phyloP scores from a whole-genome alignment of 495 filamentous ascomycete species.

The Aspergillus nanangensis region DNA sequence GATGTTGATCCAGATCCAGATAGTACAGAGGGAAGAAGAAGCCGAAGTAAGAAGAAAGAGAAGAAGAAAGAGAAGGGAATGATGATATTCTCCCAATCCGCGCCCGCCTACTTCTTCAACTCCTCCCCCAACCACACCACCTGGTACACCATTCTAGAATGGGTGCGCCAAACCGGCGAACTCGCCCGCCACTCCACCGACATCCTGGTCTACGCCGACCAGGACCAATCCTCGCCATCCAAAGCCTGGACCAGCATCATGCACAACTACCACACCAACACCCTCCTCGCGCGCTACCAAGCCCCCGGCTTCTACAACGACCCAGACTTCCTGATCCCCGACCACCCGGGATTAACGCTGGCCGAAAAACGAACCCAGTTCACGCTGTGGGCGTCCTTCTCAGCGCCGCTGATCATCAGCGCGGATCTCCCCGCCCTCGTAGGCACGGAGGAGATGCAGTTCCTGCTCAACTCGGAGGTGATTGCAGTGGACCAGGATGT shows the following conservation, averaged over 20 bases:
- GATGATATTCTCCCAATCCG: constrained; percentile 14
- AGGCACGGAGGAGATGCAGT: constrained; percentile 25
- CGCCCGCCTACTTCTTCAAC: constrained; percentile 35
- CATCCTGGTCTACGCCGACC: constrained; percentile 29
- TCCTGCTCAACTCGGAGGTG: constrained; percentile 31
- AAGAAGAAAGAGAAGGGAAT: neutral
- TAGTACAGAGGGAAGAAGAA: neutral
- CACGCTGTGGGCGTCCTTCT: constrained; percentile 35
- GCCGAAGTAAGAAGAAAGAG: neutral
- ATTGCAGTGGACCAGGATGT: constrained; percentile 38
- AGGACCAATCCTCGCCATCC: no score
- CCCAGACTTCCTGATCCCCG: constrained; percentile 40
- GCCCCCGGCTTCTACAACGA: constrained; percentile 41
- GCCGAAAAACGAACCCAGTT: constrained; percentile 40
- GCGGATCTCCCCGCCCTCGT: constrained; percentile 33
- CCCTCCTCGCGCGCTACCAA: constrained; percentile 36
- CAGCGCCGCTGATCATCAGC: constrained; percentile 37
- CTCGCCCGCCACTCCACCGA: constrained; percentile 41
- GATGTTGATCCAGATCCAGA: neutral
- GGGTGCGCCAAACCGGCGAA: constrained; percentile 32
- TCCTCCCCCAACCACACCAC: constrained; percentile 26
- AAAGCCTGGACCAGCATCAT: constrained; percentile 41
- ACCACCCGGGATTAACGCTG: constrained; percentile 28
- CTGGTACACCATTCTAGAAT: constrained; percentile 38
- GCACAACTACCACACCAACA: constrained; percentile 33